phyloP scores from a whole-genome alignment of 2,329 filamentous ascomycete species.

The Onygenales sp. region DNA sequence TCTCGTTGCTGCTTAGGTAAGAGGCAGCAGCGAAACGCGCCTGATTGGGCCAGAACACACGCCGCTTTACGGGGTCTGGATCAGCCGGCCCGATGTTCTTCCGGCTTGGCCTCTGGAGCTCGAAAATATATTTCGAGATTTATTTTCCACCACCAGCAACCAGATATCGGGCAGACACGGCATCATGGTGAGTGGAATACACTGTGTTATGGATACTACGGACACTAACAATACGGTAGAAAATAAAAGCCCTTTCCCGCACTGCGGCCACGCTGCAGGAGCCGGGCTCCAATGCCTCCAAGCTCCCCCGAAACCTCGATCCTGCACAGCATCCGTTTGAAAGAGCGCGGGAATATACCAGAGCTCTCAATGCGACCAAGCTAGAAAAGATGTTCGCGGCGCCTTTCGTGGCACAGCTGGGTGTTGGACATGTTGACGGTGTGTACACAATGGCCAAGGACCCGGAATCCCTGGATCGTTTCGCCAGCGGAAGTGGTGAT shows the following conservation, averaged over 20 bases:
- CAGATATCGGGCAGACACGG: not conserved
- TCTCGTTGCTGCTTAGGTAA: not conserved
- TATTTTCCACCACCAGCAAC: not conserved
- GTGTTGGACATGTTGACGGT: constrained; percentile 85
- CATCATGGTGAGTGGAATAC: constrained; percentile 11
- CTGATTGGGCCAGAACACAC: not conserved
- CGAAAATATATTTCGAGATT: not conserved
- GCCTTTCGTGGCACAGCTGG: constrained; percentile 78
- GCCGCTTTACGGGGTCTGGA: not conserved
- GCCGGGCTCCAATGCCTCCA: constrained; percentile 36
- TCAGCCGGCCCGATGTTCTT: not conserved
- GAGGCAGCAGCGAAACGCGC: not conserved
- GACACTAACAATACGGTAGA: constrained; percentile 21
- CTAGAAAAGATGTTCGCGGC: constrained; percentile 84
- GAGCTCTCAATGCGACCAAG: constrained; percentile 76
- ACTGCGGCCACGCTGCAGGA: constrained; percentile 38
- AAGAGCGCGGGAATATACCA: constrained; percentile 74
- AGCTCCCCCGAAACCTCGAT: constrained; percentile 53
- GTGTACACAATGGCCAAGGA: constrained; percentile 75
- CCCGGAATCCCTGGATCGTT: constrained; percentile 59
- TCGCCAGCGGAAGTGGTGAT: constrained; percentile 81
- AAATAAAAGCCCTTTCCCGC: constrained; percentile 47
- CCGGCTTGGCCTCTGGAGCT: not conserved
- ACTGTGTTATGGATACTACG: not conserved
- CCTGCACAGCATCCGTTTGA: constrained; percentile 85